Evolutionary conservation across 345 rosid species (phyloP).

Genomic region (Pistacia atlantica): DNA sequence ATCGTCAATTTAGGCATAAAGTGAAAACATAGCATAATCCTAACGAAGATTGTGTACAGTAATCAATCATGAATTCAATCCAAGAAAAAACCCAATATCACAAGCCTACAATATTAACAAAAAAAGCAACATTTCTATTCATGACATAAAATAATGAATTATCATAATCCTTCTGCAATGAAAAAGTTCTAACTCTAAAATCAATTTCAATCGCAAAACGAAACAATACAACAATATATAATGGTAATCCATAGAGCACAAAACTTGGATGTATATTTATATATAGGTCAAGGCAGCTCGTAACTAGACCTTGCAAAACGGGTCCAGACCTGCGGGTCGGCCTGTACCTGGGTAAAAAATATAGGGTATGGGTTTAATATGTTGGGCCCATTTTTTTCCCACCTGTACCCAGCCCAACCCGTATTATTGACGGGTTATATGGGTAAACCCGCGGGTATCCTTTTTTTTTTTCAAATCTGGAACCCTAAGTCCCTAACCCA

Average conservation of each 20-base stretch:
- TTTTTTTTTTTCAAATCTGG: no score
- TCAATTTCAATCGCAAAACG: conserved; percentile 3
- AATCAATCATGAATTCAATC: conserved; percentile 20
- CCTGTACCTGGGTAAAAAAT: no score
- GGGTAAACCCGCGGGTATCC: no score
- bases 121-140: no score
- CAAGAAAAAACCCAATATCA: conserved; percentile 1
- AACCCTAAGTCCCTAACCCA: no score
- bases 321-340: no score
- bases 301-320: no score
- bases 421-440: no score
- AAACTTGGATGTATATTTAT: conserved; percentile 23
- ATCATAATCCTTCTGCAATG: neutral
- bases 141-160: conserved; percentile 17
- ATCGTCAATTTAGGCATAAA: conserved; percentile 24
- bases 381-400: no score
- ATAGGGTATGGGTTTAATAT: no score
- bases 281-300: no score
- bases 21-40: conserved; percentile 1
- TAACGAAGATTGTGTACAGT: neutral
- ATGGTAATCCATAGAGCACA: conserved; percentile 18
- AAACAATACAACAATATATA: conserved; percentile 21
- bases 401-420: no score
- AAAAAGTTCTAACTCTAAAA: neutral
- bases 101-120: conserved; percentile 18